Evolutionary conservation across 495 filamentous ascomycete genomes (phyloP).

Genomic region (Elasticomyces elasticus): DNA sequence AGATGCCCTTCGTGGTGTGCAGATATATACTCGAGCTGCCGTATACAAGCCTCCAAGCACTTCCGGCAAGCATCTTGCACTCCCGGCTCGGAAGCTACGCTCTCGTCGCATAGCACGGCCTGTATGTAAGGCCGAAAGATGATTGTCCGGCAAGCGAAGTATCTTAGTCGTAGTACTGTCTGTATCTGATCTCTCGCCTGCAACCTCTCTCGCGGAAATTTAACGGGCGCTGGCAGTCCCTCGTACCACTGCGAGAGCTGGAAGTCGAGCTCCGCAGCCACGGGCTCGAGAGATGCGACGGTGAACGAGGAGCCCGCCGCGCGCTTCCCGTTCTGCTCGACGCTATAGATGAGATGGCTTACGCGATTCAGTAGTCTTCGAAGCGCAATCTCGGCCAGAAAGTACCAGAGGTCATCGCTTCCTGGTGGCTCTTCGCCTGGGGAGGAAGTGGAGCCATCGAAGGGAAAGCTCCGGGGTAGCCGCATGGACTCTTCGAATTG

Average conservation of each 20-base stretch:
- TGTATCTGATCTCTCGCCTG: conserved; percentile 63
- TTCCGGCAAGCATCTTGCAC: conserved; percentile 70
- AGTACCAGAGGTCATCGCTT: conserved; percentile 74
- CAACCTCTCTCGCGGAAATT: conserved; percentile 59
- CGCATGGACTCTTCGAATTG: conserved; percentile 73
- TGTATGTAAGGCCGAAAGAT: conserved; percentile 77
- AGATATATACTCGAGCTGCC: conserved; percentile 68
- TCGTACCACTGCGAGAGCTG: conserved; percentile 81
- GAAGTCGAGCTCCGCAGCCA: conserved; percentile 70
- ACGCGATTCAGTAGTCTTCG: conserved; percentile 67
- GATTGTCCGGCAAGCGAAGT: conserved; percentile 76
- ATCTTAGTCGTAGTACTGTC: conserved; percentile 66
- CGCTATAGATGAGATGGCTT: conserved; percentile 74
- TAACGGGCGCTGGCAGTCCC: conserved; percentile 58
- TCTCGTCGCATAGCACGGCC: conserved; percentile 68
- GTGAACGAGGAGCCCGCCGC: conserved; percentile 36
- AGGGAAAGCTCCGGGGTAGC: conserved; percentile 65
- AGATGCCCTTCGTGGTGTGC: conserved; percentile 77
- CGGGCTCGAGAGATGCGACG: conserved; percentile 59
- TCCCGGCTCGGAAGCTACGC: conserved; percentile 46
- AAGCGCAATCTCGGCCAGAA: conserved; percentile 69
- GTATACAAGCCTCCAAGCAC: conserved; percentile 70
- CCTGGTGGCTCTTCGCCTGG: conserved; percentile 42
- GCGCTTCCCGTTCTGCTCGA: conserved; percentile 41
- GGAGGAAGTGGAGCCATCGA: conserved; percentile 27